phyloP scores from a whole-genome alignment of 768 basidiomycete genomes.

The Mrakia hoshinonis region DNA sequence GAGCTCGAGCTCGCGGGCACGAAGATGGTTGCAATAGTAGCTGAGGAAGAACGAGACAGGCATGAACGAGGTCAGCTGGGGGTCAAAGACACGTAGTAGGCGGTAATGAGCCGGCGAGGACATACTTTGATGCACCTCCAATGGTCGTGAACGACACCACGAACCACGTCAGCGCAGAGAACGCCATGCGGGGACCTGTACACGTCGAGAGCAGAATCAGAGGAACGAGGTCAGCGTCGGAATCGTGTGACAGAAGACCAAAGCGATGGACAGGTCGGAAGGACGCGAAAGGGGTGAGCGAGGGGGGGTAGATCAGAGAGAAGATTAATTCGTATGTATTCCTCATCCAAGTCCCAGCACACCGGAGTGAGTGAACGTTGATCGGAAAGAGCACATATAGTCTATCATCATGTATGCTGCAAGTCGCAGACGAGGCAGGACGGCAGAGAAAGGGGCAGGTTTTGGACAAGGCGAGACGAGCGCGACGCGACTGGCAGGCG shows the following conservation, averaged over 20 bases:
- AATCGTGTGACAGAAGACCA: too few species aligned
- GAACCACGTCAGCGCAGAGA: slow-evolving; percentile 8
- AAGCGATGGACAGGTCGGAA: too few species aligned
- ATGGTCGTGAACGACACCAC: slow-evolving; percentile 13
- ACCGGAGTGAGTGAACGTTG: background rate
- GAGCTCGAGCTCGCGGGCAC: slow-evolving; percentile 5
- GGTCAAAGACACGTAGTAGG: too few species aligned
- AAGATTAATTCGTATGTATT: slow-evolving; percentile 22
- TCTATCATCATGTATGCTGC: background rate
- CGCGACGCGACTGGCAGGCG: background rate
- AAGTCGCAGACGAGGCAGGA: background rate
- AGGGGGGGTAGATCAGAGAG: slow-evolving; percentile 14
- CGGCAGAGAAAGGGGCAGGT: background rate
- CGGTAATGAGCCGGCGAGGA: background rate
- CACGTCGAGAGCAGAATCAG: background rate
- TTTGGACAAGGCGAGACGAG: background rate
- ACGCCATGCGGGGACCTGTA: background rate
- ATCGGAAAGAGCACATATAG: slow-evolving; percentile 24
- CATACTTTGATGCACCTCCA: slow-evolving; percentile 21
- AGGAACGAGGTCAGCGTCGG: background rate
- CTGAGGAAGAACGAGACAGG: background rate
- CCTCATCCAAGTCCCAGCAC: slow-evolving; percentile 4
- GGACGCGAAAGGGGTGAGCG: background rate
- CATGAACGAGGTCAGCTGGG: background rate
- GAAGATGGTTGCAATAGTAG: slow-evolving; percentile 15